Percentiles rank a stretch among this genome's conserved stretches.
These are phyloP conservation scores for Pseudogymnoascus sp. DNA, from an alignment of 2,329 filamentous ascomycete genomes.

Conservation along the genomic window DNA sequence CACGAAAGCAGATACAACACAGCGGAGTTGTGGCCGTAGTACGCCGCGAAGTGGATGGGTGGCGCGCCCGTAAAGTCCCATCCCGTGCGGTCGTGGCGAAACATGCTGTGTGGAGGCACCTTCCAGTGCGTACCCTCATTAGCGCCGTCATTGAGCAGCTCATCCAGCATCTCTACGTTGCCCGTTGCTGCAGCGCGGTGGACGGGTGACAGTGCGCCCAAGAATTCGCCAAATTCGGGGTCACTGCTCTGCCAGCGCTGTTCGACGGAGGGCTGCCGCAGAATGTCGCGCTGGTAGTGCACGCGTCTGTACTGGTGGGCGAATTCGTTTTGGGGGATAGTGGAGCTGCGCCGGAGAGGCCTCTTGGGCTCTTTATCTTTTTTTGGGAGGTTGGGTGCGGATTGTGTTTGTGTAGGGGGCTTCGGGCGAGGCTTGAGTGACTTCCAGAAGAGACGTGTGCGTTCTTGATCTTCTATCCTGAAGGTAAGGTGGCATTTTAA, in stretches of 20 bases:
- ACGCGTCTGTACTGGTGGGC: background rate
- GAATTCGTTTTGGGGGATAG: background rate
- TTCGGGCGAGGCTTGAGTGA: constrained; percentile 1
- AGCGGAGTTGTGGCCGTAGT: background rate
- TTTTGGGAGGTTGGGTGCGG: background rate
- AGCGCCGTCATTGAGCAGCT: background rate
- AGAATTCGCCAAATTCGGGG: background rate
- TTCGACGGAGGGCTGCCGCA: background rate
- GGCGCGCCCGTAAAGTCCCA: constrained; percentile 3
- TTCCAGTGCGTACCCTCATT: background rate
- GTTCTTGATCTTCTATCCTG: constrained; percentile 1
- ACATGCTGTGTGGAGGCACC: background rate
- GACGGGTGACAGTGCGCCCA: background rate
- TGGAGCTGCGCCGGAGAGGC: background rate
- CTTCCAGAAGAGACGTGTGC: background rate
- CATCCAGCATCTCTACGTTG: background rate
- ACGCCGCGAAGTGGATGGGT: background rate
- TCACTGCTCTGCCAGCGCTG: constrained; percentile 4
- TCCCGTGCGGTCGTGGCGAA: background rate
- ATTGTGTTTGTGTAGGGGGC: background rate
- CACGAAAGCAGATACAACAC: background rate
- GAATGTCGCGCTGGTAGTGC: background rate
- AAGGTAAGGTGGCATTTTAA: background rate
- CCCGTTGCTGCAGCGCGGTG: background rate
- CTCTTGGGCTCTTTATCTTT: background rate